Evolutionary conservation across 2,329 filamentous ascomycete species (phyloP), one percentile per base, ranked within the genome.

Genomic region (Escovopsis sp.): DNA sequence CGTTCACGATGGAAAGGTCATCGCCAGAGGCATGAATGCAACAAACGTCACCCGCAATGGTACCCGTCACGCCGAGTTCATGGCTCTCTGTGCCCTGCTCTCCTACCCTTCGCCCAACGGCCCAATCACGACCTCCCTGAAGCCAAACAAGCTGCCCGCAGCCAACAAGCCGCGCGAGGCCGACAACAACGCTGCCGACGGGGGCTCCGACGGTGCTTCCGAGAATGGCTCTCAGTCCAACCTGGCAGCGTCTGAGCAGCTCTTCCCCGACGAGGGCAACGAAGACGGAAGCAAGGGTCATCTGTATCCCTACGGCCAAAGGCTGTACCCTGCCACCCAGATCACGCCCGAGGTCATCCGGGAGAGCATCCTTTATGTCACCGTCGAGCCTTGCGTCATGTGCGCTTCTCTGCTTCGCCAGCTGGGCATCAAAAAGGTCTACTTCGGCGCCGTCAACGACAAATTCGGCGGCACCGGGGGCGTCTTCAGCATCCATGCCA

Each of bases 331-430:
- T 0, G 56, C 57, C 3, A 58, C 68, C 16, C 68, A 66, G 35
- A 70, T 90, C 44, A 69, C 79, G 35, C 69, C 73, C 25, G 69
- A 68, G 11, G 72, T 88, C 42, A 66, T 96, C 45, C 65, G 64
- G 27, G 72, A 87, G 43, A 70, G 69, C 46, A 80, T 76, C 9
- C 72, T 98, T 35, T 98, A 98, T 57, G 90, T 98, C 33, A 98
- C 90, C 0, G 88, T 98, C 36, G 92, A 98, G 60, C 90, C 90
- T 4, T 98, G 90, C 56, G 85, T 98, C 61, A 98, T 98, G 90
- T 98, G 90, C 54, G 90, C 90, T 11, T 92, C 86, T 6, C 75
- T 92, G 35, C 69, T 98, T 34, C 76, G 86, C 35, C 92, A 98
- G 57, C 79, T 92, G 44, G 73, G 76, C 12, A 86, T 98, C 56